Evolutionary conservation across 1,284 basidiomycete genomes (phyloP).

Genomic region (Inonotus hispidus): DNA sequence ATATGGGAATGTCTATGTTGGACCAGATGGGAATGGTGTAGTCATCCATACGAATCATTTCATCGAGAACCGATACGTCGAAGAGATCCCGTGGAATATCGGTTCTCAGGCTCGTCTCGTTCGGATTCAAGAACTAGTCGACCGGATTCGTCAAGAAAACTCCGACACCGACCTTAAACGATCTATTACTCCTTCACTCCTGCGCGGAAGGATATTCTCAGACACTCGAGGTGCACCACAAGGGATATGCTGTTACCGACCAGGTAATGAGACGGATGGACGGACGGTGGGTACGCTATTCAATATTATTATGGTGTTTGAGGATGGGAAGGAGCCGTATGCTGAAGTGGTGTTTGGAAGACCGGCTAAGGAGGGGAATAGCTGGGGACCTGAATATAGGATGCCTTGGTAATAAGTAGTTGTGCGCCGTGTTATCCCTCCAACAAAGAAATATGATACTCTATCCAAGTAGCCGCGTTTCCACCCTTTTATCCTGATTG

Average conservation of each 20-base stretch:
- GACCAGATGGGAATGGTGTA: slow-evolving; percentile 26
- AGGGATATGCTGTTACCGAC: slow-evolving; percentile 30
- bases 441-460: too few species aligned
- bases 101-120: slow-evolving; percentile 29
- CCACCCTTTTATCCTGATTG: too few species aligned
- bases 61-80: slow-evolving; percentile 29
- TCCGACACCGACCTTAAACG: slow-evolving; percentile 12
- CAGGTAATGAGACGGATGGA: slow-evolving; percentile 15
- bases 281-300: slow-evolving; percentile 29
- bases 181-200: slow-evolving; percentile 21
- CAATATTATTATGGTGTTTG: slow-evolving; percentile 33
- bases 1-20: slow-evolving; percentile 25
- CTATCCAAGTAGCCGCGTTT: too few species aligned
- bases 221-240: slow-evolving; percentile 29
- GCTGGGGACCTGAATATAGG: slow-evolving; percentile 21
- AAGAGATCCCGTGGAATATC: slow-evolving; percentile 30
- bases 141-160: slow-evolving; percentile 21
- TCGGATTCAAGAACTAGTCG: slow-evolving; percentile 26
- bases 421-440: too few species aligned
- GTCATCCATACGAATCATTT: slow-evolving; percentile 35
- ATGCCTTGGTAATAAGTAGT: slow-evolving; percentile 26
- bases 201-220: slow-evolving; percentile 28
- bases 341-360: slow-evolving; percentile 31
- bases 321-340: slow-evolving; percentile 23
- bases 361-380: slow-evolving; percentile 23